Evolutionary conservation across 225 moss, liverwort and hornwort species (phyloP), one percentile per base, ranked within the genome.

Genomic region (Marchantia paleacea): DNA sequence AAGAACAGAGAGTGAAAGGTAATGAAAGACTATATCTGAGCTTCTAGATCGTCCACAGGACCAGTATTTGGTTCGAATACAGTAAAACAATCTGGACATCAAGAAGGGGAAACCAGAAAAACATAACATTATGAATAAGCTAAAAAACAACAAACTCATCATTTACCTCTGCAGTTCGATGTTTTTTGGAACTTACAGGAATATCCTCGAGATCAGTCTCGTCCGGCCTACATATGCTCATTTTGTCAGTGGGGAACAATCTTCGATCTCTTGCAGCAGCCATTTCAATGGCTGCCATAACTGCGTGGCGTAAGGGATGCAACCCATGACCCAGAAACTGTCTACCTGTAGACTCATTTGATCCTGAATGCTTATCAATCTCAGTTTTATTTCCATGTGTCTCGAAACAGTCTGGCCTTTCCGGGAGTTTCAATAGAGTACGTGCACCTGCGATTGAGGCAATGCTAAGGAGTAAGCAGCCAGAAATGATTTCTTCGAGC

Each of bases 271-370:
- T 91, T 29, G 85, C 81, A 49, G 99, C 92, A 68, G 91, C 95
- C 86, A 87, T 86, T 49, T 87, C 82, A 81, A 99, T 91, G 77
- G 88, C 95, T 77, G 85, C 91, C 94, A 99, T 95, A 61, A 92
- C 86, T 79, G 99, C 99, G 81, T 99, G 99, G 67, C 89, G 82
- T 67, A 99, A 85, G 65, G 99, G 92, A 83, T 95, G 92, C 80
- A 90, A 89, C 19, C 52, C 69, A 69, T 77, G 66, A 69, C 26
- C 61, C 52, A 51, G 15, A 22, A 50, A 66, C 65, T 78, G 65
- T 67, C 18, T 66, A 66, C 78, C 78, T 67, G 18, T 30, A 9
- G 30, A 22, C 60, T 76, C 22, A 11, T 30, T 19, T 1, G 39
- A 28, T 19, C 22, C 58, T 31, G 58, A 60, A 18, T 57, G 20